These are phyloP conservation scores for Cryoendolithus antarcticus DNA, from an alignment of 2,329 filamentous ascomycete species.

Conservation along the genomic window DNA sequence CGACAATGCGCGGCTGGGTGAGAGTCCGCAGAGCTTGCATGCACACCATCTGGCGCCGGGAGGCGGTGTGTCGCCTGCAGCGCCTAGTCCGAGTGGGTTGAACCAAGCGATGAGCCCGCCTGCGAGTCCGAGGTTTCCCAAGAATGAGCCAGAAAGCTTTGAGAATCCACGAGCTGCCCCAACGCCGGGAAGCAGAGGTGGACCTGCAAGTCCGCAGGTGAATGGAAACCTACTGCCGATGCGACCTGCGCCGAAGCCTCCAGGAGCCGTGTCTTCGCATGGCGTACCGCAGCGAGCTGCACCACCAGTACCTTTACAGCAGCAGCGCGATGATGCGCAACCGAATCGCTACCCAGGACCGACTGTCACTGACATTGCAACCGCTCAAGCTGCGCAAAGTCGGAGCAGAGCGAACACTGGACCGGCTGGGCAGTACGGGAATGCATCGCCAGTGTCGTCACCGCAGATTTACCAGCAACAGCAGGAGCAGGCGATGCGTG, in stretches of 20 bases:
- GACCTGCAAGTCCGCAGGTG: neutral
- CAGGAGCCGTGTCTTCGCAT: slow-evolving; percentile 36
- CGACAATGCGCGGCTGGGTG: slow-evolving; percentile 61
- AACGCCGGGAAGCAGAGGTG: slow-evolving; percentile 7
- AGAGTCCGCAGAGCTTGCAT: slow-evolving; percentile 26
- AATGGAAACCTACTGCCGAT: slow-evolving; percentile 52
- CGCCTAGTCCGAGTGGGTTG: slow-evolving; percentile 36
- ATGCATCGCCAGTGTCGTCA: slow-evolving; percentile 37
- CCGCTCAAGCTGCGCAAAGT: slow-evolving; percentile 19
- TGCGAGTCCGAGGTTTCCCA: slow-evolving; percentile 73
- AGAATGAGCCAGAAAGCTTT: slow-evolving; percentile 85
- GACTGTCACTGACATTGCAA: slow-evolving; percentile 25
- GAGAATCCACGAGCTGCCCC: slow-evolving; percentile 92
- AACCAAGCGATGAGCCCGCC: slow-evolving; percentile 60
- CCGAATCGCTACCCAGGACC: slow-evolving; percentile 17
- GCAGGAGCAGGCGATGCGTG: slow-evolving; percentile 71
- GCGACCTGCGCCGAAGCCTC: slow-evolving; percentile 80
- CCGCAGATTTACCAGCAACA: slow-evolving; percentile 51
- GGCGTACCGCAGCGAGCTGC: slow-evolving; percentile 33
- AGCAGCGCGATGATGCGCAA: slow-evolving; percentile 33
- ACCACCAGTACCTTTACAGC: slow-evolving; percentile 28
- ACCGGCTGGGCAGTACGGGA: slow-evolving; percentile 25
- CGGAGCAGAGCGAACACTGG: slow-evolving; percentile 34
- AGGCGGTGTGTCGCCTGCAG: slow-evolving; percentile 10
- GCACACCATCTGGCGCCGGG: neutral